phyloP scores from a whole-genome alignment of 1,284 basidiomycete genomes.

The Sutorius eximius region DNA sequence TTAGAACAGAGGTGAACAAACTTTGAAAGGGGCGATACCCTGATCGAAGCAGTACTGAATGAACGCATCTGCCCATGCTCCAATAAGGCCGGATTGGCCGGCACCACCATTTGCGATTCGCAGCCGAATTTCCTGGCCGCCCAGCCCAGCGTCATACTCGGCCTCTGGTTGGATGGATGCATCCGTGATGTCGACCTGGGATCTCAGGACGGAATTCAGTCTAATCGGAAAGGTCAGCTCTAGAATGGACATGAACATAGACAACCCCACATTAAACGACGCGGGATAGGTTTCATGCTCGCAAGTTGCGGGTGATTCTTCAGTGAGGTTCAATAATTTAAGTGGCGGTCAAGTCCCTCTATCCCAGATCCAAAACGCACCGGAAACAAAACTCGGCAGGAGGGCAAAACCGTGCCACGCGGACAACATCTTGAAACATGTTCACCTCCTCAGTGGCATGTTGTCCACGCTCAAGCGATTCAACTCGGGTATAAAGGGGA shows the following conservation, averaged over 20 bases:
- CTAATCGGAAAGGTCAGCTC: slow-evolving; percentile 9
- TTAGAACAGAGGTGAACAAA: slow-evolving; percentile 17
- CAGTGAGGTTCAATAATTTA: neutral
- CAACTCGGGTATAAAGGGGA: slow-evolving; percentile 2
- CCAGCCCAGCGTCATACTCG: slow-evolving; percentile 21
- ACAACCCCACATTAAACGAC: slow-evolving; percentile 3
- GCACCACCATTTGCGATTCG: slow-evolving; percentile 51
- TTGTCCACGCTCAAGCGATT: slow-evolving; percentile 1
- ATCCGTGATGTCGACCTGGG: neutral
- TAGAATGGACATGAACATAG: neutral
- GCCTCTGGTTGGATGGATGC: slow-evolving; percentile 14
- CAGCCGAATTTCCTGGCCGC: slow-evolving; percentile 30
- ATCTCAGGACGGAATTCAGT: neutral
- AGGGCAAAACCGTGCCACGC: neutral
- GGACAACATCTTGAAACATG: neutral
- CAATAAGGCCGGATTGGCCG: slow-evolving; percentile 48
- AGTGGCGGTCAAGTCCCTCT: neutral
- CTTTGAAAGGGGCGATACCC: slow-evolving; percentile 37
- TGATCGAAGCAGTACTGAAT: slow-evolving; percentile 38
- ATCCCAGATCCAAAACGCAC: neutral
- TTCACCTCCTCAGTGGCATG: neutral
- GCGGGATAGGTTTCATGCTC: slow-evolving; percentile 7
- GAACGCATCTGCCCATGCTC: slow-evolving; percentile 45
- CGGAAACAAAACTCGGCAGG: neutral
- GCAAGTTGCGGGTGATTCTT: too few species aligned